phyloP scores from a whole-genome alignment of 1,284 basidiomycete genomes.

The Fistulinella cinereoalba region DNA sequence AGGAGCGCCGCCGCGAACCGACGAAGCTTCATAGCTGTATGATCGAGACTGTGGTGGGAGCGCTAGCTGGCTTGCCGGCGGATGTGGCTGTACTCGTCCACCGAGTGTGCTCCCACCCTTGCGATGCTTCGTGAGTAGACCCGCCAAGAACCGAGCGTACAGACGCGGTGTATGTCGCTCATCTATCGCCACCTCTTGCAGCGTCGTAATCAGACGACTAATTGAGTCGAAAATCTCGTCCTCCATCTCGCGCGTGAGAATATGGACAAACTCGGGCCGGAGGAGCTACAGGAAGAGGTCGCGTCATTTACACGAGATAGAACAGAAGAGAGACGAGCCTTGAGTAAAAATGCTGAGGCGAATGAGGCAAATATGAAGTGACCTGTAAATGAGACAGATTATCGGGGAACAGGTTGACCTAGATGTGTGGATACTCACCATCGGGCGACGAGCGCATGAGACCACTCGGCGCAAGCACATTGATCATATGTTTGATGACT shows the following conservation, averaged over 20 bases:
- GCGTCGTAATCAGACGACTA: slow-evolving; percentile 63
- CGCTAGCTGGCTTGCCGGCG: slow-evolving; percentile 26
- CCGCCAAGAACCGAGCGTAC: slow-evolving; percentile 75
- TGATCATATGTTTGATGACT: slow-evolving; percentile 64
- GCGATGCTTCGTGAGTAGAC: slow-evolving; percentile 63
- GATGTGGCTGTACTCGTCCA: slow-evolving; percentile 25
- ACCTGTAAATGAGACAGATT: slow-evolving; percentile 37
- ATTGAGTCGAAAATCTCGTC: slow-evolving; percentile 71
- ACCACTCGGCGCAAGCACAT: slow-evolving; percentile 64
- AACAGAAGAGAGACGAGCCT: slow-evolving; percentile 44
- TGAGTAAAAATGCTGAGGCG: slow-evolving; percentile 80
- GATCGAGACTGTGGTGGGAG: slow-evolving; percentile 3
- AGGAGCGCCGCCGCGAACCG: slow-evolving; percentile 4
- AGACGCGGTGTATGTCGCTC: slow-evolving; percentile 78
- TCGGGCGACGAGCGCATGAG: slow-evolving; percentile 84
- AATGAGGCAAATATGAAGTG: slow-evolving; percentile 85
- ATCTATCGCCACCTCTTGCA: slow-evolving; percentile 77
- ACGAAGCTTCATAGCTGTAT: slow-evolving; percentile 4
- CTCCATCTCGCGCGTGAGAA: slow-evolving; percentile 57
- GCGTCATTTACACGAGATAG: not conserved
- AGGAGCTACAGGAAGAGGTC: slow-evolving; percentile 48
- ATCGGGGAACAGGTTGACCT: too few species aligned
- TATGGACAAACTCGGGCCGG: slow-evolving; percentile 64
- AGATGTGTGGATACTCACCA: slow-evolving; percentile 42
- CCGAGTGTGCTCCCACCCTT: slow-evolving; percentile 51